Evolutionary conservation across 495 filamentous ascomycete species (phyloP), one percentile per base, ranked within the genome.

Genomic region (Tuber calosporum): DNA sequence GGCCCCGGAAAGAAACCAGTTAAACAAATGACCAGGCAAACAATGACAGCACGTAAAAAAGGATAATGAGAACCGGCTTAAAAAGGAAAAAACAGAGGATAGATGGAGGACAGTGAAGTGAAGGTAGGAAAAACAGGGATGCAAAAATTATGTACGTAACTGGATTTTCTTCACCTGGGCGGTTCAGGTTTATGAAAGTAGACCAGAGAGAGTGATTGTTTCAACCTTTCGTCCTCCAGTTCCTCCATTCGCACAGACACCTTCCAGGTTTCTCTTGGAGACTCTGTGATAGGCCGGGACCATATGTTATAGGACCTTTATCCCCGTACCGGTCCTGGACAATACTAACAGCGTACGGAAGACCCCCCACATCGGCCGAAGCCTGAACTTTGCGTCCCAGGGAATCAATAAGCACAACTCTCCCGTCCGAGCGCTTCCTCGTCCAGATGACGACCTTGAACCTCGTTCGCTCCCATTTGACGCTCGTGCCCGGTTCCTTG

Each of bases 401-500:
- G 17, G 34, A 20, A 4, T 37, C 41, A 30, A 78, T 38, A 39
- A 75, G 15, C 36, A 69, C 75, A 72, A 30, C 70, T 30, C 41
- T 40, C 9, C 37, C 69, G 15, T 17, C 77, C 75, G 67, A 48
- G 22, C 75, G 66, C 8, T 71, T 70, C 30, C 79, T 82, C 11
- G 94, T 99, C 93, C 93, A 99, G 71, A 97, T 96, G 79, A 93
- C 89, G 7, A 98, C 92, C 13, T 92, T 88, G 83, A 96, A 93
- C 15, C 94, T 88, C 4, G 93, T 96, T 76, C 93, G 86, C 1
- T 90, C 84, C 88, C 91, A 97, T 22, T 91, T 95, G 74, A 94
- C 92, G 37, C 91, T 92, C 30, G 91, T 83, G 22, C 87, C 87
- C 5, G 84, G 84, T n/a, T 93, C 91, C 45, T 89, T 84, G 0